Conservation (phyloP, 192 early-diverging fungal genomes). For the Jimgerdemannia lactiflua region DNA sequence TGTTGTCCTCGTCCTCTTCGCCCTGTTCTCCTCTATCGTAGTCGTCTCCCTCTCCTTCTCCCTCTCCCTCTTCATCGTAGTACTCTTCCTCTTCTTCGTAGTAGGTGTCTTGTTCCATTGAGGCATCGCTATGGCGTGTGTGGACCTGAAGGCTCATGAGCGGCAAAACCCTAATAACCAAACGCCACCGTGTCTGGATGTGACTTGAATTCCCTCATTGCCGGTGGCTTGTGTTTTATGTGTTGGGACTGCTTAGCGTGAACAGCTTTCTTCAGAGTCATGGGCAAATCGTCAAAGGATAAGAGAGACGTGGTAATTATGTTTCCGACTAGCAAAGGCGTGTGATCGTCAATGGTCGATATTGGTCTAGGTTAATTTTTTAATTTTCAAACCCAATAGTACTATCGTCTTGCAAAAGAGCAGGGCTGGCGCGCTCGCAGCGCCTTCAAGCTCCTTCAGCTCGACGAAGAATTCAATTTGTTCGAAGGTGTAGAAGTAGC, state of each 20-base stretch:
- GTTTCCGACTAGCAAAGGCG: neutral
- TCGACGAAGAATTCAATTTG: slow-evolving; percentile 94
- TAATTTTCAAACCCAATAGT: slow-evolving; percentile 28
- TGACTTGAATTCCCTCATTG: neutral
- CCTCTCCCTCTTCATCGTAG: slow-evolving; percentile 11
- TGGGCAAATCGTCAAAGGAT: slow-evolving; percentile 89
- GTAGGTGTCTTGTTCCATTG: slow-evolving; percentile 9
- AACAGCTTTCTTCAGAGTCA: slow-evolving; percentile 1
- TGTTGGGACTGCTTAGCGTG: too few relatives aligned
- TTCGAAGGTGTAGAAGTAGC: slow-evolving; percentile 58
- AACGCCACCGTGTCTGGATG: neutral
- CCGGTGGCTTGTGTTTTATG: neutral
- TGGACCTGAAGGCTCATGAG: neutral
- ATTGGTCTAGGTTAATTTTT: neutral
- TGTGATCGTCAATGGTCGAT: neutral
- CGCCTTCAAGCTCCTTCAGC: slow-evolving; percentile 96
- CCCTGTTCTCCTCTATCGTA: neutral
- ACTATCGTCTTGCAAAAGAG: slow-evolving; percentile 96
- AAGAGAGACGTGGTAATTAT: slow-evolving; percentile 77
- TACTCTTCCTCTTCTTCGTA: slow-evolving; percentile 5
- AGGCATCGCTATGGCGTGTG: neutral
- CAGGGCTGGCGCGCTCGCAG: slow-evolving; percentile 96
- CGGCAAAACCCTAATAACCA: neutral
- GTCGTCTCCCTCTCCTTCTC: slow-evolving; percentile 4
- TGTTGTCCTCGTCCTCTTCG: neutral